Conservation (phyloP, 106 monocot genomes). For the Dendrobium chrysotoxum region DNA sequence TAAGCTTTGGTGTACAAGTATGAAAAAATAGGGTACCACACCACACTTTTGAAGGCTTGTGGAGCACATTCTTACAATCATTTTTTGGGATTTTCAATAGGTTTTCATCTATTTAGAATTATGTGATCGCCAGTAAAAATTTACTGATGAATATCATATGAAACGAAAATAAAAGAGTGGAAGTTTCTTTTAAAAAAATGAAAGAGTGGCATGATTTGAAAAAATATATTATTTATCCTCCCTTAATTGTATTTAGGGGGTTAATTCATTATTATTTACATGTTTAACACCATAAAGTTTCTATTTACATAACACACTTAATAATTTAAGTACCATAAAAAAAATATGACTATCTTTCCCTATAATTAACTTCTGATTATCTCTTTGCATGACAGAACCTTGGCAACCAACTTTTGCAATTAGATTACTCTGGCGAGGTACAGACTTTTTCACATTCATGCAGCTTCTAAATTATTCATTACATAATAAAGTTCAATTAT, state of each 20-base stretch:
- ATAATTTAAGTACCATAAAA: too few species aligned
- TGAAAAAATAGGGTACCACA: neutral
- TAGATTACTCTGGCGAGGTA: slow-evolving; percentile 17
- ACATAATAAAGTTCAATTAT: neutral
- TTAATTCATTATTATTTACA: neutral
- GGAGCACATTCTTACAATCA: neutral
- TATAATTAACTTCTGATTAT: neutral
- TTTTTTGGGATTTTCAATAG: neutral
- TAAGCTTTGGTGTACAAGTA: neutral
- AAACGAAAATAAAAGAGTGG: neutral
- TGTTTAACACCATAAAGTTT: too few species aligned
- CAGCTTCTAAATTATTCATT: neutral
- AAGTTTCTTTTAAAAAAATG: neutral
- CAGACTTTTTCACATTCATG: neutral
- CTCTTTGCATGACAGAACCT: slow-evolving; percentile 13
- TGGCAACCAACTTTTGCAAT: slow-evolving; percentile 7
- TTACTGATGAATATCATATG: neutral
- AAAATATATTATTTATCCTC: too few species aligned
- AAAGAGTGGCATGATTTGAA: too few species aligned
- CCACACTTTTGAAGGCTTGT: neutral
- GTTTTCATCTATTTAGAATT: neutral
- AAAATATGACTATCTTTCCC: too few species aligned
- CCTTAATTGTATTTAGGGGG: too few species aligned
- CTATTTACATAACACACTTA: too few species aligned
- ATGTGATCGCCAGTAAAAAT: neutral